Conservation (phyloP, 495 filamentous ascomycete species). For the Emericellopsis terricola region DNA sequence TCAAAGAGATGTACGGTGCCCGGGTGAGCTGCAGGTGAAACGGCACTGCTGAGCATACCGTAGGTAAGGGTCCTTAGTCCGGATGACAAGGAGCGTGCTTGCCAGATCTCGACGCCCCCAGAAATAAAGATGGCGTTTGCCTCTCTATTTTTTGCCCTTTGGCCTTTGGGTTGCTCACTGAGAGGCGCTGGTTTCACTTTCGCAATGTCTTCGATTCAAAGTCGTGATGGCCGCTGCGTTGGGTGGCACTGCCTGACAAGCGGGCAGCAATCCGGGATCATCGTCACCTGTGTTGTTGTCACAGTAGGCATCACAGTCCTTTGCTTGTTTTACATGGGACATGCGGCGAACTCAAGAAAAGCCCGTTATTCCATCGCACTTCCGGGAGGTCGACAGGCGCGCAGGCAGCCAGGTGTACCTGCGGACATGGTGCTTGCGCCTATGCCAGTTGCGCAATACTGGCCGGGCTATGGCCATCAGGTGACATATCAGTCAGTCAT, state of each 20-base stretch:
- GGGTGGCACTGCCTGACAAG: constrained; percentile 9
- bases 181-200: too few species aligned
- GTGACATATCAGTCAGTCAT: neutral
- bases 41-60: too few species aligned
- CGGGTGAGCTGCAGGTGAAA: too few species aligned
- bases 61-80: too few species aligned
- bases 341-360: neutral
- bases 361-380: neutral
- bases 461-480: neutral
- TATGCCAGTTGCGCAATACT: neutral
- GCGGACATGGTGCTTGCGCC: neutral
- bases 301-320: neutral
- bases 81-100: too few species aligned
- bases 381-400: neutral
- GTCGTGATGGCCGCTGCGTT: neutral
- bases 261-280: constrained; percentile 6
- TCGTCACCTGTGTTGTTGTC: constrained; percentile 3
- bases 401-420: neutral
- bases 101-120: too few species aligned
- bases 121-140: too few species aligned
- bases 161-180: too few species aligned
- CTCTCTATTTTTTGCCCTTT: too few species aligned
- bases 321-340: neutral
- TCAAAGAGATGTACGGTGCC: too few species aligned
- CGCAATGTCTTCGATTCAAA: too few species aligned